These are phyloP conservation scores for Clausena lansium DNA, from an alignment of 345 rosid species.

Conservation along the genomic window DNA sequence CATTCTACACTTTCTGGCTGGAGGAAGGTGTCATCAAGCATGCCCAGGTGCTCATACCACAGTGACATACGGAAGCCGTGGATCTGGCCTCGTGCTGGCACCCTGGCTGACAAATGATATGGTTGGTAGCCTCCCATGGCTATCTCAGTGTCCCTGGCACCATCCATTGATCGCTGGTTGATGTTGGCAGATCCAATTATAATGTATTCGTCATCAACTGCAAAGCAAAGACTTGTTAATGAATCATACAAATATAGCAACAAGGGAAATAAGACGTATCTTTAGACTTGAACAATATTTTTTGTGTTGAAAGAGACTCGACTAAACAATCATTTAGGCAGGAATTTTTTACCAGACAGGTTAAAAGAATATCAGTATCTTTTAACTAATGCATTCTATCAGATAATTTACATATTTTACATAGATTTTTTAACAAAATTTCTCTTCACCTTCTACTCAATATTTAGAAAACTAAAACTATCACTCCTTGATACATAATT, in stretches of 20 bases:
- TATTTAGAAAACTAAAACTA: not conserved
- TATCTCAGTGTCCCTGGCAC: conserved; percentile 97
- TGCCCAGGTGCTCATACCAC: conserved; percentile 97
- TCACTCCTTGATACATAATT: not conserved
- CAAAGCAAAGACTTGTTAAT: conserved; percentile 6
- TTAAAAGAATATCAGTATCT: not conserved
- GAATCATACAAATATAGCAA: not conserved
- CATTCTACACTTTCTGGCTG: conserved; percentile 68
- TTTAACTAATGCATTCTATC: not conserved
- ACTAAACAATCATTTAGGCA: not conserved
- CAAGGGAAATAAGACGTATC: not conserved
- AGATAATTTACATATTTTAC: not conserved
- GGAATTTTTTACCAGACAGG: not conserved
- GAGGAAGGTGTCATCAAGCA: conserved; percentile 80
- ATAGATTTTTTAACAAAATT: not conserved
- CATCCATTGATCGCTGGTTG: conserved; percentile 98
- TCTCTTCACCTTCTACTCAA: not conserved
- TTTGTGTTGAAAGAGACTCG: not conserved
- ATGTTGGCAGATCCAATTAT: conserved; percentile 96
- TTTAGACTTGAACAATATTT: not conserved
- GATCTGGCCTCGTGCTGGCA: conserved; percentile 88
- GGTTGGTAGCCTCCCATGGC: conserved; percentile 99
- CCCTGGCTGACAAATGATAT: conserved; percentile 63
- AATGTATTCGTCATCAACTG: conserved; percentile 98
- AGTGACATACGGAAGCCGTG: conserved; percentile 95